Evolutionary conservation across 2,329 filamentous ascomycete species (phyloP).

Genomic region (Trichoderma guizhouense): DNA sequence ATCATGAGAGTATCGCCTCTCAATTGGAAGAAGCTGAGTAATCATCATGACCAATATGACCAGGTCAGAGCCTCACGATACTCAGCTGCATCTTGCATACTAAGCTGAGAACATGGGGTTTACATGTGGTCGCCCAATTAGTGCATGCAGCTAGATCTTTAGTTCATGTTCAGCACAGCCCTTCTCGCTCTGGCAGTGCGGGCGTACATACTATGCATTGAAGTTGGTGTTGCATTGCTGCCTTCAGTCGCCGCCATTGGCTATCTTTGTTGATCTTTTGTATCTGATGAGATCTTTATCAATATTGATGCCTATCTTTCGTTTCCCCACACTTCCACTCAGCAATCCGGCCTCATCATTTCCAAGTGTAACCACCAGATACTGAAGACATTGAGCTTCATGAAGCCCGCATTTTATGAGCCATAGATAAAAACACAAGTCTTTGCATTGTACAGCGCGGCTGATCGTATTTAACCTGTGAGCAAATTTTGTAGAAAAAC

Average conservation of each 20-base stretch:
- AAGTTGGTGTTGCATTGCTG: not conserved
- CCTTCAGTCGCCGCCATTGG: not conserved
- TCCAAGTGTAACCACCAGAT: not conserved
- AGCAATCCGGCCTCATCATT: not conserved
- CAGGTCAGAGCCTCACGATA: not conserved
- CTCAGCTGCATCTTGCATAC: not conserved
- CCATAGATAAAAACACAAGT: too few relatives aligned
- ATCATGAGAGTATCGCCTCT: not conserved
- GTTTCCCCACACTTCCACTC: not conserved
- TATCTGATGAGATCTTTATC: not conserved
- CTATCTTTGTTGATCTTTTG: not conserved
- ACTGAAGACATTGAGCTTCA: not conserved
- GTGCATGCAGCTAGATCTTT: not conserved
- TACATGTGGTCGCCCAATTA: not conserved
- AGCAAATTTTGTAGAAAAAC: too few relatives aligned
- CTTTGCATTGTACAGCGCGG: too few relatives aligned
- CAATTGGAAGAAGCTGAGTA: not conserved
- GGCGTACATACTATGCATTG: not conserved
- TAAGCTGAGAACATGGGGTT: not conserved
- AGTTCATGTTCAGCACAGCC: not conserved
- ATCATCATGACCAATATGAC: not conserved
- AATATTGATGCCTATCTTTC: not conserved
- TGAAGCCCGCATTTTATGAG: not conserved
- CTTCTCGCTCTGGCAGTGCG: not conserved
- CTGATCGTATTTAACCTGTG: too few relatives aligned